Percentiles rank a stretch among this genome's conserved stretches.
Conservation (phyloP, 2,329 filamentous ascomycete genomes). For the Diaporthe velutina region DNA sequence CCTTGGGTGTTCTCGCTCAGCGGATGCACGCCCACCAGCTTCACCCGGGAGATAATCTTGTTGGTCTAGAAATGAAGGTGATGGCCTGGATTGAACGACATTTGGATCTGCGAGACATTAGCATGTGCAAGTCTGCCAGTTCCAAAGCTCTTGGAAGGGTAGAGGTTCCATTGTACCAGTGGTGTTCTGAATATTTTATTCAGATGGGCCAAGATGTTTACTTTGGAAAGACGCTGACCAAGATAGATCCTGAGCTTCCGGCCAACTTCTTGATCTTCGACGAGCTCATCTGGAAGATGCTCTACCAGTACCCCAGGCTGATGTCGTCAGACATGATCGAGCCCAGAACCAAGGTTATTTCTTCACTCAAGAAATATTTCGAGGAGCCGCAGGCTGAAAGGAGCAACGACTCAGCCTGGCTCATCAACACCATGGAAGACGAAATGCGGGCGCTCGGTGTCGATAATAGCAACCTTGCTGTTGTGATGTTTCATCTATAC, state of each 20-base stretch:
- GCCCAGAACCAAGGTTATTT: conserved; percentile 33
- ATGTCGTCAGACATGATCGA: conserved; percentile 42
- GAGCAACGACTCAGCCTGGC: conserved; percentile 38
- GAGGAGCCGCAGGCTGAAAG: conserved; percentile 36
- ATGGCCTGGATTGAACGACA: conserved; percentile 40
- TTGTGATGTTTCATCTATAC: conserved; percentile 41
- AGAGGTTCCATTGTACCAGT: conserved; percentile 40
- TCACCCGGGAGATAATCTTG: conserved; percentile 42
- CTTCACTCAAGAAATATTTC: conserved; percentile 40
- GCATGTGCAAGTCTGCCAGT: conserved; percentile 20
- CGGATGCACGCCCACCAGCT: conserved; percentile 43
- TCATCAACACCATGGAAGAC: conserved; percentile 43
- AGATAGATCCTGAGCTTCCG: conserved; percentile 40
- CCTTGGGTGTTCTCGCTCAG: conserved; percentile 39
- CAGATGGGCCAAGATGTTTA: conserved; percentile 42
- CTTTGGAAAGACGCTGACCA: conserved; percentile 42
- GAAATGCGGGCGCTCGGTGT: conserved; percentile 41
- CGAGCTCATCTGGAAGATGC: conserved; percentile 45
- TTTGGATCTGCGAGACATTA: conserved; percentile 36
- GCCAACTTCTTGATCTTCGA: conserved; percentile 44
- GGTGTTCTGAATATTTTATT: conserved; percentile 44
- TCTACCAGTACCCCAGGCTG: conserved; percentile 46
- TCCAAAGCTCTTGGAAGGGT: not conserved
- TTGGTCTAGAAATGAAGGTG: conserved; percentile 40
- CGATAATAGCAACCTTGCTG: conserved; percentile 40